These are phyloP conservation scores for Capsella rubella DNA, from an alignment of 441 rosid genomes.

Conservation along the genomic window DNA sequence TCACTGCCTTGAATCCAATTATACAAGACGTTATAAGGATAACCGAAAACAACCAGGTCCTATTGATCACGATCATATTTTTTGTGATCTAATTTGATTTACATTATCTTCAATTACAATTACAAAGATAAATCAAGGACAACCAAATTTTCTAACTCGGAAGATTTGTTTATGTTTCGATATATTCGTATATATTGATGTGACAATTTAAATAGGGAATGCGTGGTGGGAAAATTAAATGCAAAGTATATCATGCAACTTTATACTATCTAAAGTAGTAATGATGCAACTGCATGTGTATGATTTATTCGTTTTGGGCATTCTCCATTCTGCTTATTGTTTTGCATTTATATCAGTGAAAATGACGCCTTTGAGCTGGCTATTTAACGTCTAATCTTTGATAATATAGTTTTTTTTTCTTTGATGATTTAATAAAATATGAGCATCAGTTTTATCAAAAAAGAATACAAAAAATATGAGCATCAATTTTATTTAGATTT, in stretches of 20 bases:
- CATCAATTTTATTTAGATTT: too few relatives aligned
- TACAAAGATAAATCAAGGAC: background rate
- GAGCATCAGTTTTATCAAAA: too few relatives aligned
- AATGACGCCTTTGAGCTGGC: conserved; percentile 11
- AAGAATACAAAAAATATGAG: too few relatives aligned
- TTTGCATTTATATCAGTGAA: conserved; percentile 28
- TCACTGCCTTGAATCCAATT: conserved; percentile 32
- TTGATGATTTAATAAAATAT: background rate
- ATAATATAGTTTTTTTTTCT: background rate
- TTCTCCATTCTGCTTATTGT: conserved; percentile 10
- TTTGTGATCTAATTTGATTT: background rate
- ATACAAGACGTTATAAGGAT: conserved; percentile 26
- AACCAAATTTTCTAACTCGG: conserved; percentile 12
- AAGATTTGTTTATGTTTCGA: conserved; percentile 10
- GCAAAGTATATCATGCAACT: conserved; percentile 21
- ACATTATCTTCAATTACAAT: background rate
- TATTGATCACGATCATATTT: conserved; percentile 1
- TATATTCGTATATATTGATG: conserved; percentile 9
- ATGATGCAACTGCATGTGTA: conserved; percentile 18
- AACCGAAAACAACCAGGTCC: background rate
- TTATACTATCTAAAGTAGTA: background rate
- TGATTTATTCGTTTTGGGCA: conserved; percentile 10
- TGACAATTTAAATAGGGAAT: background rate
- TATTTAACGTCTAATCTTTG: background rate
- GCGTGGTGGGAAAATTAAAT: conserved; percentile 35